These are phyloP conservation scores for Ceratobasidium sp. DNA, from an alignment of 1,284 basidiomycete genomes.

Conservation along the genomic window DNA sequence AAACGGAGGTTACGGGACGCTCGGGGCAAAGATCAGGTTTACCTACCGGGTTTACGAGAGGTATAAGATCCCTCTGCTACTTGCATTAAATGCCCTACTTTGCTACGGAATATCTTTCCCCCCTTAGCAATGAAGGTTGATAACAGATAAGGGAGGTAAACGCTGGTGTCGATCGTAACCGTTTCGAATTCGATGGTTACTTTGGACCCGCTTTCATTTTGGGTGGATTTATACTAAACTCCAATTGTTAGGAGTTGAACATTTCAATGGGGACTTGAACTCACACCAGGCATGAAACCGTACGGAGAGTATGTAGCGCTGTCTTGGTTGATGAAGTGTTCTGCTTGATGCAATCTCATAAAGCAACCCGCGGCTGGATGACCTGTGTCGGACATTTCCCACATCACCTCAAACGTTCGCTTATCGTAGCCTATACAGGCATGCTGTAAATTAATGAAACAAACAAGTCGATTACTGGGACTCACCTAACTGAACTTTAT, in stretches of 20 bases:
- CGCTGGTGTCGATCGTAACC: constrained; percentile 72
- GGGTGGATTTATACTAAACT: constrained; percentile 62
- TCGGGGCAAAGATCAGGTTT: neutral
- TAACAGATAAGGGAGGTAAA: constrained; percentile 74
- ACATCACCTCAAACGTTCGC: constrained; percentile 78
- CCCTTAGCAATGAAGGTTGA: constrained; percentile 69
- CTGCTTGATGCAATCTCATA: constrained; percentile 67
- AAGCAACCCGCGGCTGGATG: constrained; percentile 66
- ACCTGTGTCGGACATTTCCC: constrained; percentile 70
- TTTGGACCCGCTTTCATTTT: constrained; percentile 58
- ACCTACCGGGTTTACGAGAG: neutral
- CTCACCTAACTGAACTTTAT: constrained; percentile 59
- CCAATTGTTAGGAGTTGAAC: neutral
- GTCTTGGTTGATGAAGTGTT: constrained; percentile 61
- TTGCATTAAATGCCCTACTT: constrained; percentile 1
- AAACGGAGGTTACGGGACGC: neutral
- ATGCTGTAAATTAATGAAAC: neutral
- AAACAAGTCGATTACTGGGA: neutral
- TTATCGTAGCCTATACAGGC: constrained; percentile 66
- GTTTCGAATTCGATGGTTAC: constrained; percentile 69
- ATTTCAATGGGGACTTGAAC: constrained; percentile 46
- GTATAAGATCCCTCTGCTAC: constrained; percentile 11
- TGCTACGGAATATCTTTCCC: constrained; percentile 57
- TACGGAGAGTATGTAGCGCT: constrained; percentile 52
- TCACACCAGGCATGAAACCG: constrained; percentile 70